Percentiles rank a stretch among this genome's conserved stretches.
Conservation (phyloP, 1,139 yeast genomes). For the Sugiyamaella paludigena region DNA sequence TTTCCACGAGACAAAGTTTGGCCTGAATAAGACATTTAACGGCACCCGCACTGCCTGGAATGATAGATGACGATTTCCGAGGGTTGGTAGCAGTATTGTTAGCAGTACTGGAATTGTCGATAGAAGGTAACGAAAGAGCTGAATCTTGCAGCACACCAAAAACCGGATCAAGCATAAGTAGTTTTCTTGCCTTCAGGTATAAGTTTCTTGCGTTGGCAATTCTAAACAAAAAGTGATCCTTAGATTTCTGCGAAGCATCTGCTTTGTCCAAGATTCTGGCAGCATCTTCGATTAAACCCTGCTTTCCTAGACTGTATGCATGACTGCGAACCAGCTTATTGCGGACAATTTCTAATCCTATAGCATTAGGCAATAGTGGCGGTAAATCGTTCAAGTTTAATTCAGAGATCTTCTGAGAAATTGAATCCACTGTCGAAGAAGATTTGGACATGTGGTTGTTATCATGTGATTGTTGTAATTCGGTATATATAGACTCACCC, state of each 20-base stretch:
- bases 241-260: conserved; percentile 3
- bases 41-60: conserved; percentile 10
- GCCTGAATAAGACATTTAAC: conserved; percentile 9
- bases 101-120: not conserved
- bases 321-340: conserved; percentile 26
- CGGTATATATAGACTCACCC: conserved; percentile 20
- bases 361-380: not conserved
- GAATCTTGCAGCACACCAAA: conserved; percentile 50
- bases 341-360: conserved; percentile 25
- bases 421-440: not conserved
- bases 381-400: conserved; percentile 9
- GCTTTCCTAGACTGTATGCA: conserved; percentile 28
- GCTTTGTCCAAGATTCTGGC: conserved; percentile 20
- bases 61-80: conserved; percentile 3
- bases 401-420: conserved; percentile 1
- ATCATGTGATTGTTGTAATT: conserved; percentile 1
- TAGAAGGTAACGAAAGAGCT: conserved; percentile 47
- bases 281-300: conserved; percentile 25
- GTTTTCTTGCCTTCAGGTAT: conserved; percentile 26
- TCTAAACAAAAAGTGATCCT: conserved; percentile 26
- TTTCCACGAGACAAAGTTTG: not conserved
- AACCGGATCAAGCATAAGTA: conserved; percentile 42
- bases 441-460: not conserved
- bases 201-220: conserved; percentile 26
- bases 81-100: conserved; percentile 8